Conservation (phyloP, 495 filamentous ascomycete species). For the Lichenothelia convexa region DNA sequence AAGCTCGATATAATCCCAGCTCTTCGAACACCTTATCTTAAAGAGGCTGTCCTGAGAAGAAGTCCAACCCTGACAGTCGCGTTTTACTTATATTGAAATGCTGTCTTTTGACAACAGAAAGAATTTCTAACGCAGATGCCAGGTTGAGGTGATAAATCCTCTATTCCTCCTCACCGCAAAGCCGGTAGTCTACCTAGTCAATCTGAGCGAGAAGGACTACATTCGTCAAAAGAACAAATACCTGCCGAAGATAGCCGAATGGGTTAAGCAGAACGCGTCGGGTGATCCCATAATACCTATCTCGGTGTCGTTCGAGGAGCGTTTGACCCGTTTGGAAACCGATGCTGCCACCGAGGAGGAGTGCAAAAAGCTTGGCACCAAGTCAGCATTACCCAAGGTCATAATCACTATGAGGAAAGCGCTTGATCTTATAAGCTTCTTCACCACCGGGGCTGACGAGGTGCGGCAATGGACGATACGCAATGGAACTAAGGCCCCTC, state of each 20-base stretch:
- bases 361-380: slow-evolving; percentile 71
- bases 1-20: slow-evolving; percentile 96
- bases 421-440: slow-evolving; percentile 84
- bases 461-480: slow-evolving; percentile 98
- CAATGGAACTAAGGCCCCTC: slow-evolving; percentile 88
- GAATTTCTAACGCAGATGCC: slow-evolving; percentile 2
- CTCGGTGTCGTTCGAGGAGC: slow-evolving; percentile 82
- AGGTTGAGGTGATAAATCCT: slow-evolving; percentile 97
- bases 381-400: slow-evolving; percentile 82
- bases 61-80: slow-evolving; percentile 33
- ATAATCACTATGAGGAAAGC: slow-evolving; percentile 84
- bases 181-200: slow-evolving; percentile 92
- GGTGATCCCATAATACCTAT: slow-evolving; percentile 86
- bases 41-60: slow-evolving; percentile 72
- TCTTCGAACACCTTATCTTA: slow-evolving; percentile 72
- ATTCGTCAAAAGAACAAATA: slow-evolving; percentile 99
- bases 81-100: background rate
- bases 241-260: slow-evolving; percentile 75
- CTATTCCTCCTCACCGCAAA: slow-evolving; percentile 91
- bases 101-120: too few species aligned
- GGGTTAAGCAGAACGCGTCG: slow-evolving; percentile 76
- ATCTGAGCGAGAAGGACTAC: slow-evolving; percentile 92
- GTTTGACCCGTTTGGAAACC: slow-evolving; percentile 56
- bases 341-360: slow-evolving; percentile 71
- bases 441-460: slow-evolving; percentile 93